These are phyloP conservation scores for Vigna trinervia DNA, from an alignment of 306 rosid genomes.

Conservation along the genomic window DNA sequence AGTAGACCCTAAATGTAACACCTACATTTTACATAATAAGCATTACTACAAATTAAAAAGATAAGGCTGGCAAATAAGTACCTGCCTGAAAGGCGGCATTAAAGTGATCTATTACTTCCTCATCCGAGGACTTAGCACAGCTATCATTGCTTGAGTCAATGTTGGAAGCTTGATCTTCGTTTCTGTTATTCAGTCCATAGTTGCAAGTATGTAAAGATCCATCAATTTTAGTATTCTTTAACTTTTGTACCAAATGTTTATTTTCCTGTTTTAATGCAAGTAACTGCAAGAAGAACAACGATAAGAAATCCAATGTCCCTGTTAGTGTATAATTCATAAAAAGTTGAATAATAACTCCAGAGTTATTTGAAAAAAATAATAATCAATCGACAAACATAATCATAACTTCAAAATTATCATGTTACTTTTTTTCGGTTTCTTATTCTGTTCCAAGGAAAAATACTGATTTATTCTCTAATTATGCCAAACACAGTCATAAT, in stretches of 20 bases:
- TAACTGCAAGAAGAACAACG: conserved; percentile 60
- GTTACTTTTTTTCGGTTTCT: background rate
- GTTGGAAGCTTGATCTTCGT: conserved; percentile 58
- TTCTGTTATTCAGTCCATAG: conserved; percentile 49
- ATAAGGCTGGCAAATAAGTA: conserved; percentile 42
- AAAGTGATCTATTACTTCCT: conserved; percentile 48
- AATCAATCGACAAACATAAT: background rate
- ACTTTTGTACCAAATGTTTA: conserved; percentile 54
- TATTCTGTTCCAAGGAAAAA: background rate
- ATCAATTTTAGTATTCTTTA: conserved; percentile 45
- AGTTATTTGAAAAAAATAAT: background rate
- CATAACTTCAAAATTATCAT: conserved; percentile 23
- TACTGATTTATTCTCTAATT: conserved; percentile 4
- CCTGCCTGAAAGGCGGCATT: conserved; percentile 79
- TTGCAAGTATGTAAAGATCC: conserved; percentile 39
- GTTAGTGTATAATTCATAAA: conserved; percentile 17
- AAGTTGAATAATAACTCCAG: conserved; percentile 6
- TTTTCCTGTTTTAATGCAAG: conserved; percentile 62
- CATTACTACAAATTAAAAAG: conserved; percentile 1
- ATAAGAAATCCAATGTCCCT: background rate
- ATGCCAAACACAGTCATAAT: conserved; percentile 3
- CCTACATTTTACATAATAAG: background rate
- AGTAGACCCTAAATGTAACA: background rate
- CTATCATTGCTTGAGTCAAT: conserved; percentile 51
- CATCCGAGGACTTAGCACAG: conserved; percentile 55